Percentiles rank a stretch among this genome's conserved stretches.
phyloP scores from a whole-genome alignment of 2,329 filamentous ascomycete genomes.

The Penicillium digitatum region DNA sequence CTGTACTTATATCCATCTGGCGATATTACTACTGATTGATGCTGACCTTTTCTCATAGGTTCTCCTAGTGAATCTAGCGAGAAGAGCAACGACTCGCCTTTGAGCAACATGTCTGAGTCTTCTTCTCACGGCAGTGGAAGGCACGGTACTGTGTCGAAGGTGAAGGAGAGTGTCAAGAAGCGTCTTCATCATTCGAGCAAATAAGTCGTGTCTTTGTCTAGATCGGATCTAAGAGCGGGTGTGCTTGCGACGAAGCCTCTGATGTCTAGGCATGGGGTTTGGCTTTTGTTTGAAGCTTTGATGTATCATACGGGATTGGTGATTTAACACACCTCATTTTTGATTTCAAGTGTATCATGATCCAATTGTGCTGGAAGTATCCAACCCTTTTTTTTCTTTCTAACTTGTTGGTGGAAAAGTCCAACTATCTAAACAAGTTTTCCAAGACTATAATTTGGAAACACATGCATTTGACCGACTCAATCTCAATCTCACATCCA shows the following conservation, averaged over 20 bases:
- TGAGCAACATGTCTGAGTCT: background rate
- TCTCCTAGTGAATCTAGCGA: background rate
- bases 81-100: background rate
- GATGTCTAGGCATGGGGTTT: background rate
- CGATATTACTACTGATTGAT: background rate
- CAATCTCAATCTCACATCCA: no score
- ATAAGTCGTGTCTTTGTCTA: background rate
- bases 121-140: conserved; percentile 7
- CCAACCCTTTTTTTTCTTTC: no score
- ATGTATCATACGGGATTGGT: background rate
- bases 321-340: background rate
- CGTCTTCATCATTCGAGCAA: conserved; percentile 13
- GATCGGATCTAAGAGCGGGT: background rate
- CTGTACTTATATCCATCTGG: background rate
- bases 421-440: no score
- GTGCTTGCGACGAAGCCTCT: background rate
- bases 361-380: background rate
- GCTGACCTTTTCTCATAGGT: background rate
- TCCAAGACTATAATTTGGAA: background rate
- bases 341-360: conserved; percentile 6
- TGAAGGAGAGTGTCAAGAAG: conserved; percentile 23
- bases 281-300: background rate
- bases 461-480: background rate
- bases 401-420: background rate
- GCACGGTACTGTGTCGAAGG: conserved; percentile 18